Base-by-base conservation (phyloP, 495 filamentous ascomycete species). In the Penicillium simplicissimum region DNA sequence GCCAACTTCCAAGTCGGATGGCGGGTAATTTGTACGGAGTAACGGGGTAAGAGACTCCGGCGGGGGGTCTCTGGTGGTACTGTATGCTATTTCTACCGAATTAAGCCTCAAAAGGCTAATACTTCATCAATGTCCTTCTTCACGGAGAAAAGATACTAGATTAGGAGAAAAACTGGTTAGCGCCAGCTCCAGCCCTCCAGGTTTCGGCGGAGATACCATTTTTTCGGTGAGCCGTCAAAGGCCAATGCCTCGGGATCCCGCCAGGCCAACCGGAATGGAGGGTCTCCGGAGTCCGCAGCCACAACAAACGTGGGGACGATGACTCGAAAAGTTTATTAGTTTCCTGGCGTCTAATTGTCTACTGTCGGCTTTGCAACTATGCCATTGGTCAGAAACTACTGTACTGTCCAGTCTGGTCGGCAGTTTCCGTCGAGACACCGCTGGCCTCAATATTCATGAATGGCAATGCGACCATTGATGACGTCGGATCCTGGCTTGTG, bases 161-260 rank as follows among this genome's bases (percentile, higher is more conserved):
- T 31, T 31, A 4, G 28, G 28, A 31, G 28, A 7, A 31, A 31
- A 31, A 31, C 4, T 31, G 28, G 28, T 31, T 21, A n/a, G 19
- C 51, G 35, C 23, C 13, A 11, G 19, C 51, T 25, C 23, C 13
- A 11, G 25, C 35, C 42, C 48, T 43, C 28, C 28, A 49, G 43
- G 45, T 54, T 53, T 60, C 64, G 60, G 57, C 49, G 40, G 38
- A 17, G 52, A 59, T 57, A 40, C 48, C 21, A 53, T 60, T 42
- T 45, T 52, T 43, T 70, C 69, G 69, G 69, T 71, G 69, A 71
- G 52, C 67, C 59, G 62, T 45, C 59, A 54, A 55, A 58, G 69
- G 58, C 6, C 37, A 69, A 69, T 56, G 64, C 34, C 23, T 67
- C 69, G 69, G 69, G 57, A 70, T 69, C 67, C 69, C 69, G 64